phyloP scores from a whole-genome alignment of 2,329 filamentous ascomycete genomes.

The Botryotinia globosa region DNA sequence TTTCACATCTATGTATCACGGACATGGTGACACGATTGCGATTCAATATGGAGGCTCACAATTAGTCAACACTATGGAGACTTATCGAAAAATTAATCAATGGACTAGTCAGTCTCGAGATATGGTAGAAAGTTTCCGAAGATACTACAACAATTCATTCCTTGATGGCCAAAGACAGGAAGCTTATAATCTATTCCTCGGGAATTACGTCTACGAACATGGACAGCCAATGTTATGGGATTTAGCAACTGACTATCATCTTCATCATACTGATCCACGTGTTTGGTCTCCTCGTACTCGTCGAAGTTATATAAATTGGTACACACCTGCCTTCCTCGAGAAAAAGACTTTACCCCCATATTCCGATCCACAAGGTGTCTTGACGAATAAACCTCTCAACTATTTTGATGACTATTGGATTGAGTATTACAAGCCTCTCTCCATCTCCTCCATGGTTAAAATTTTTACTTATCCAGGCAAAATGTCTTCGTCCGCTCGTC shows the following conservation, averaged over 20 bases:
- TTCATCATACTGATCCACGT: conserved; percentile 84
- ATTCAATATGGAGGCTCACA: conserved; percentile 97
- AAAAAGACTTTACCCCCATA: conserved; percentile 45
- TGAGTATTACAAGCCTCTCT: conserved; percentile 89
- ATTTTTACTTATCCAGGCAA: conserved; percentile 76
- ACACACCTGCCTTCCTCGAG: conserved; percentile 68
- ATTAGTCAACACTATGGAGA: conserved; percentile 98
- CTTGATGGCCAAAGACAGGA: conserved; percentile 97
- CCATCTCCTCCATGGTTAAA: conserved; percentile 84
- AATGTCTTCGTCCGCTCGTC: conserved; percentile 84
- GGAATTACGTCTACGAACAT: conserved; percentile 86
- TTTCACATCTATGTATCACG: conserved; percentile 98
- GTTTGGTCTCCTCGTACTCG: conserved; percentile 61
- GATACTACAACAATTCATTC: conserved; percentile 99
- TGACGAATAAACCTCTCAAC: conserved; percentile 36
- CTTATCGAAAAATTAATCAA: conserved; percentile 97
- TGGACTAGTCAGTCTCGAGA: conserved; percentile 97
- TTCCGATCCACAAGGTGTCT: conserved; percentile 24
- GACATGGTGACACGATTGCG: conserved; percentile 95
- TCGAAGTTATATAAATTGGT: conserved; percentile 87
- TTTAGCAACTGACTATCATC: conserved; percentile 88
- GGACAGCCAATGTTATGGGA: conserved; percentile 98
- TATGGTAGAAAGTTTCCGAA: conserved; percentile 98
- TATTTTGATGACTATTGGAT: conserved; percentile 94
- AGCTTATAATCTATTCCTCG: conserved; percentile 94